Percentiles rank a stretch among this genome's conserved stretches.
phyloP scores from a whole-genome alignment of 495 filamentous ascomycete species.

The Penicillium atrosanguineum region DNA sequence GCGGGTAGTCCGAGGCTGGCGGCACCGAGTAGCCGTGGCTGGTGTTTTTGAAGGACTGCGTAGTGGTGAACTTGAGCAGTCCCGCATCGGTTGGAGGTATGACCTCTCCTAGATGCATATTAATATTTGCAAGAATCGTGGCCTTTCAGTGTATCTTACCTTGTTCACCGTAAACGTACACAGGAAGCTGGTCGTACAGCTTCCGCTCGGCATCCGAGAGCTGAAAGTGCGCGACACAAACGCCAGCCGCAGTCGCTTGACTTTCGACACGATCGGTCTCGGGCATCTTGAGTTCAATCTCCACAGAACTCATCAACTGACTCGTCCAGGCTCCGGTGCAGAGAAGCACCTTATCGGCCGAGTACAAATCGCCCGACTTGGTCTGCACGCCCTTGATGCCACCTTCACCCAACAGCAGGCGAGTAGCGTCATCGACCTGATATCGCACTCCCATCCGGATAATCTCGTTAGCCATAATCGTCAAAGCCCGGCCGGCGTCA shows the following conservation, averaged over 20 bases:
- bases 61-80: slow-evolving; percentile 10
- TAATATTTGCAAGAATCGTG: neutral
- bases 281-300: slow-evolving; percentile 30
- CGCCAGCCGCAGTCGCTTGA: slow-evolving; percentile 38
- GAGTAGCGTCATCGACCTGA: slow-evolving; percentile 26
- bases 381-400: slow-evolving; percentile 25
- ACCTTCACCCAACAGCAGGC: slow-evolving; percentile 18
- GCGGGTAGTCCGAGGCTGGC: neutral
- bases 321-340: slow-evolving; percentile 57
- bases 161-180: slow-evolving; percentile 36
- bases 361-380: slow-evolving; percentile 29
- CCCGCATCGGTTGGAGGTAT: slow-evolving; percentile 3
- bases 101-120: slow-evolving; percentile 4
- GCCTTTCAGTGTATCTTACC: slow-evolving; percentile 14
- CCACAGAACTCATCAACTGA: slow-evolving; percentile 28
- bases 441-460: slow-evolving; percentile 33
- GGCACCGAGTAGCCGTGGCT: slow-evolving; percentile 5
- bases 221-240: slow-evolving; percentile 38
- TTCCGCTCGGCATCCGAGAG: slow-evolving; percentile 26
- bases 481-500: slow-evolving; percentile 34
- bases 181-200: slow-evolving; percentile 31
- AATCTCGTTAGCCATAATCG: slow-evolving; percentile 31
- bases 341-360: slow-evolving; percentile 48
- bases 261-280: slow-evolving; percentile 28
- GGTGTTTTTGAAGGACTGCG: slow-evolving; percentile 11